Evolutionary conservation across 2,329 filamentous ascomycete species (phyloP).

Genomic region (Venturia pyrina): DNA sequence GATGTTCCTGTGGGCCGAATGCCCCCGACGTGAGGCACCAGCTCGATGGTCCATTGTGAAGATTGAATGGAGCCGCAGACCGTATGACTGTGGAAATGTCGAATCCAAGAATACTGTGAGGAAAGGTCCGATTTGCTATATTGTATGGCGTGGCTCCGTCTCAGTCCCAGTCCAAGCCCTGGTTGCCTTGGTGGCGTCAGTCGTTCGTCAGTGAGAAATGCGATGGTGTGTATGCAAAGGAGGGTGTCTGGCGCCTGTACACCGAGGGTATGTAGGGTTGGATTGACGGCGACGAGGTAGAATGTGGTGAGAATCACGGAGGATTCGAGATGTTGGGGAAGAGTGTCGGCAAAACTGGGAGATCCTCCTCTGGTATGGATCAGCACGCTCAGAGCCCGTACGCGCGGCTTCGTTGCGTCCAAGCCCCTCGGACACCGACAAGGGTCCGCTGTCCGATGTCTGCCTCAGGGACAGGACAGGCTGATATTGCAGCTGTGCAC

Average conservation of each 20-base stretch:
- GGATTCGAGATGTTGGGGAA: not conserved
- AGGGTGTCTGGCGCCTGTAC: not conserved
- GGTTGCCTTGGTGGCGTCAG: not conserved
- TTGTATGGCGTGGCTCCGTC: not conserved
- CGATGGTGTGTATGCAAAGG: not conserved
- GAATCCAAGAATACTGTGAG: not conserved
- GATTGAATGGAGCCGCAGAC: not conserved
- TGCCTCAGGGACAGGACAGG: not conserved
- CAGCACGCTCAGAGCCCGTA: not conserved
- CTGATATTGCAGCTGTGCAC: not conserved
- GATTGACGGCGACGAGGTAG: not conserved
- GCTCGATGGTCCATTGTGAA: not conserved
- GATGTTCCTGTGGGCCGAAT: conserved; percentile 4
- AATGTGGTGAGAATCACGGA: not conserved
- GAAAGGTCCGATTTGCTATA: not conserved
- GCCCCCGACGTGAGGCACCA: not conserved
- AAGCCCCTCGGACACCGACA: not conserved
- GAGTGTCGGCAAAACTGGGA: not conserved
- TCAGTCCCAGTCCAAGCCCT: not conserved
- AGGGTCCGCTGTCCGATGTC: not conserved
- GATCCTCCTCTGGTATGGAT: not conserved
- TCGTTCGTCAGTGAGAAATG: not conserved
- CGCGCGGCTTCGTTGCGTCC: not conserved
- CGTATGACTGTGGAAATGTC: not conserved
- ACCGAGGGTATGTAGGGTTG: not conserved